phyloP scores from a whole-genome alignment of 2,329 filamentous ascomycete species.

The Aspergillus unguis region DNA sequence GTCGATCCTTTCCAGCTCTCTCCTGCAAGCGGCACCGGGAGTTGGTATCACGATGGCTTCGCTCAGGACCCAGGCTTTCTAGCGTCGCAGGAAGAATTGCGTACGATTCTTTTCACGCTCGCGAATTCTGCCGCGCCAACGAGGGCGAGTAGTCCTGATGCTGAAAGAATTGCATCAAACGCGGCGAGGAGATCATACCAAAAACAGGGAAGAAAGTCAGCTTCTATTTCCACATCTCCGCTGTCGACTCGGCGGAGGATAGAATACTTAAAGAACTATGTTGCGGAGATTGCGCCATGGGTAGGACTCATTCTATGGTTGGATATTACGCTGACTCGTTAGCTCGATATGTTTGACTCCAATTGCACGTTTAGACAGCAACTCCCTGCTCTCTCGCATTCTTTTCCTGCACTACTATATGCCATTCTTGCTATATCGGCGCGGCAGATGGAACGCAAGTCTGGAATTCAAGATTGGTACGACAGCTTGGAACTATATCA shows the following conservation, averaged over 20 bases:
- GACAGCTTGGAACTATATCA: conserved; percentile 55
- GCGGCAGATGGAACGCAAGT: conserved; percentile 52
- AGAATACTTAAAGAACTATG: conserved; percentile 49
- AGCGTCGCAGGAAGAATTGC: conserved; percentile 46
- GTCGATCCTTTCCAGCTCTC: conserved; percentile 9
- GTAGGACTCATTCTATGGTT: conserved; percentile 24
- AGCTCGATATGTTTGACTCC: conserved; percentile 58
- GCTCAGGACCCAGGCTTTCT: conserved; percentile 44
- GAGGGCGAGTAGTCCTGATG: conserved; percentile 36
- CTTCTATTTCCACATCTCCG: conserved; percentile 13
- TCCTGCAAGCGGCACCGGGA: not conserved
- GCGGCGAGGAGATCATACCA: conserved; percentile 1
- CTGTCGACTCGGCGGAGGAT: conserved; percentile 36
- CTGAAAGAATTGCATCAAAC: conserved; percentile 12
- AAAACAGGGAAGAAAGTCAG: not conserved
- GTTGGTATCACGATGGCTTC: conserved; percentile 30
- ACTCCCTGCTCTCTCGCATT: conserved; percentile 49
- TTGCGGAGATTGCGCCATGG: conserved; percentile 54
- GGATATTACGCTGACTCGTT: not conserved
- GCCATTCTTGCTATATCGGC: conserved; percentile 55
- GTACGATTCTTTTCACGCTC: conserved; percentile 44
- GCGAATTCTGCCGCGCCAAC: conserved; percentile 46
- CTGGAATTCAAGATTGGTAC: conserved; percentile 42
- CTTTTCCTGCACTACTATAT: conserved; percentile 46
- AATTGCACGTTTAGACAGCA: conserved; percentile 52